phyloP scores from a whole-genome alignment of 331 rosid species.

The Pyrus hybrid region DNA sequence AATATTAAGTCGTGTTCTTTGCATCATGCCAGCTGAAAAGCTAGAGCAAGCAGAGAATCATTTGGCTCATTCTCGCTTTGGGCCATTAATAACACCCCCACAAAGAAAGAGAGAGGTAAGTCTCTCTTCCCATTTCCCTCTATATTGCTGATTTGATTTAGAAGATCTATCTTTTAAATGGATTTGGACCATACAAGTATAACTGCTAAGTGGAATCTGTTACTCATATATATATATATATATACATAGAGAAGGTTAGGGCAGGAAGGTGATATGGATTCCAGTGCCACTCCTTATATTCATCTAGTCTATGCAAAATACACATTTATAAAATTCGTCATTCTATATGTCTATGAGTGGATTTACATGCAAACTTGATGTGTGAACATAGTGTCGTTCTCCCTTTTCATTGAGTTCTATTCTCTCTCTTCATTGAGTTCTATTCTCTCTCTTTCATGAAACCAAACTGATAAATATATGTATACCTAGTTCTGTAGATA shows the following conservation, averaged over 20 bases:
- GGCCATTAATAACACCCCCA: constrained; percentile 59
- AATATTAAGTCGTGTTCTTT: constrained; percentile 2
- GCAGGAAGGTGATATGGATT: background rate
- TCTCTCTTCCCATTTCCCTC: background rate
- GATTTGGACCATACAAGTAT: background rate
- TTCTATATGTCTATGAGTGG: background rate
- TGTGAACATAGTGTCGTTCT: background rate
- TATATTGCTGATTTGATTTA: background rate
- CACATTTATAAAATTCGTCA: background rate
- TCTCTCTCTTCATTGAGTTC: background rate
- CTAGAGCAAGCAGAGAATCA: constrained; percentile 94
- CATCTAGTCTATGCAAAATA: background rate
- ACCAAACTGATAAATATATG: background rate
- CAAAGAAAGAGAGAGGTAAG: constrained; percentile 86
- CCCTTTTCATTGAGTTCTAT: background rate
- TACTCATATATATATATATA: background rate
- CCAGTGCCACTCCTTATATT: background rate
- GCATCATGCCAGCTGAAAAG: constrained; percentile 72
- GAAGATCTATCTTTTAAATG: background rate
- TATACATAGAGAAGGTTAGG: background rate
- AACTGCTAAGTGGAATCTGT: background rate
- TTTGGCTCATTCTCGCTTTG: constrained; percentile 80
- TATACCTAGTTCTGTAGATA: background rate
- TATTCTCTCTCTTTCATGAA: background rate
- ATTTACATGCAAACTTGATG: background rate